phyloP scores from a whole-genome alignment of 305 asterid species.

The Ilex paraguariensis region DNA sequence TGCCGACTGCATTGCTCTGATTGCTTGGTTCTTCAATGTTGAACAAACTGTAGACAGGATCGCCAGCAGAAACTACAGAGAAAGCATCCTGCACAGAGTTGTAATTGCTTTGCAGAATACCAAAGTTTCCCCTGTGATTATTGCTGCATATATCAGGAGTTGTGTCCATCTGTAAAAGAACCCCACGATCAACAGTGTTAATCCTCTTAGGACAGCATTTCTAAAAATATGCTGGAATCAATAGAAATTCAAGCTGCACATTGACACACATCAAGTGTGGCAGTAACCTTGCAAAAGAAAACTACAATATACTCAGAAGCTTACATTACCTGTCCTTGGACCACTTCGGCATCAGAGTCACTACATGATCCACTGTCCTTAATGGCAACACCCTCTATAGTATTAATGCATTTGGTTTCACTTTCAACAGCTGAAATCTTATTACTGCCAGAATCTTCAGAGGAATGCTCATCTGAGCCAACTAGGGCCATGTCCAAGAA shows the following conservation, averaged over 20 bases:
- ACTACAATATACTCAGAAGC: not conserved
- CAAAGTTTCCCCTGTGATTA: no score
- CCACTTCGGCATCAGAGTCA: constrained; percentile 62
- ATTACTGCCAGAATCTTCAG: constrained; percentile 17
- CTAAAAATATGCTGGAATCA: not conserved
- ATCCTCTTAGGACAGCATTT: not conserved
- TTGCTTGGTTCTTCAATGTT: constrained; percentile 13
- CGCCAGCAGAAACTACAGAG: constrained; percentile 22
- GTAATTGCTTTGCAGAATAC: no score
- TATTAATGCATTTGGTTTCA: constrained; percentile 15
- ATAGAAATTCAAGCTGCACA: not conserved
- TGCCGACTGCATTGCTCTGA: constrained; percentile 20
- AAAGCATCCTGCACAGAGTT: not conserved
- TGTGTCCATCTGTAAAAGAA: constrained; percentile 4
- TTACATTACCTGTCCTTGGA: constrained; percentile 44
- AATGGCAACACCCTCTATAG: constrained; percentile 1
- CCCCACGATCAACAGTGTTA: constrained; percentile 29
- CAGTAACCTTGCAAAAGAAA: not conserved
- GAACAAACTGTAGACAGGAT: constrained; percentile 13
- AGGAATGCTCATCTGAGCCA: constrained; percentile 44
- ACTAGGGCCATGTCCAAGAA: constrained; percentile 53
- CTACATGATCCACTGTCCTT: constrained; percentile 42
- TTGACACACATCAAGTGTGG: not conserved
- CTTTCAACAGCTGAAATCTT: constrained; percentile 19
- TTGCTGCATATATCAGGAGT: no score